These are phyloP conservation scores for Telopea speciosissima DNA, from an alignment of 177 flowering plant genomes.

Conservation along the genomic window DNA sequence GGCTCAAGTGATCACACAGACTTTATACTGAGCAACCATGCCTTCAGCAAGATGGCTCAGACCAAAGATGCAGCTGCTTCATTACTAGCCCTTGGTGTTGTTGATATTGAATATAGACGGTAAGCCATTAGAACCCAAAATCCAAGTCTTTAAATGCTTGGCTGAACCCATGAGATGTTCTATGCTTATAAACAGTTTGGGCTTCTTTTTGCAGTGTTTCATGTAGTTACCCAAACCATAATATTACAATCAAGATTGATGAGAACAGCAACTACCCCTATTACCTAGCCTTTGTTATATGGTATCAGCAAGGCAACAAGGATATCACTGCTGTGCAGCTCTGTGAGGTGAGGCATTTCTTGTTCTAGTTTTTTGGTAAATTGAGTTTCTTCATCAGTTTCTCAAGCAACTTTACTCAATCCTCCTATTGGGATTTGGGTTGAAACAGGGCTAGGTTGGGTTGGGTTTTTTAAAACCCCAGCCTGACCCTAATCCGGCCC, in stretches of 20 bases:
- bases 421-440: too few relatives aligned
- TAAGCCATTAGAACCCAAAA: slow-evolving; percentile 15
- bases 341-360: slow-evolving; percentile 26
- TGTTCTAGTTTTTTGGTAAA: background rate
- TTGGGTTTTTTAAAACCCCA: too few relatives aligned
- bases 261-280: slow-evolving; percentile 65
- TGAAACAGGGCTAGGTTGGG: too few relatives aligned
- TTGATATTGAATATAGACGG: slow-evolving; percentile 72
- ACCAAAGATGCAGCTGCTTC: slow-evolving; percentile 47
- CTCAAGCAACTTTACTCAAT: too few relatives aligned
- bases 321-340: slow-evolving; percentile 64
- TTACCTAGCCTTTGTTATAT: slow-evolving; percentile 66
- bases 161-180: background rate
- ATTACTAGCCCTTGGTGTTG: slow-evolving; percentile 48
- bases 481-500: too few relatives aligned
- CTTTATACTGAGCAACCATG: slow-evolving; percentile 64
- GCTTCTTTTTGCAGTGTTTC: slow-evolving; percentile 44
- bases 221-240: slow-evolving; percentile 71
- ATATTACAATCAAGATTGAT: slow-evolving; percentile 64
- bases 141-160: background rate
- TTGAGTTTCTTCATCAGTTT: too few relatives aligned
- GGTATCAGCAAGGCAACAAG: slow-evolving; percentile 70
- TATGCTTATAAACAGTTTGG: background rate
- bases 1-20: slow-evolving; percentile 62
- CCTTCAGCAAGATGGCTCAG: slow-evolving; percentile 65